Evolutionary conservation across 1,284 basidiomycete genomes (phyloP).

Genomic region (Ustilago xerochloae): DNA sequence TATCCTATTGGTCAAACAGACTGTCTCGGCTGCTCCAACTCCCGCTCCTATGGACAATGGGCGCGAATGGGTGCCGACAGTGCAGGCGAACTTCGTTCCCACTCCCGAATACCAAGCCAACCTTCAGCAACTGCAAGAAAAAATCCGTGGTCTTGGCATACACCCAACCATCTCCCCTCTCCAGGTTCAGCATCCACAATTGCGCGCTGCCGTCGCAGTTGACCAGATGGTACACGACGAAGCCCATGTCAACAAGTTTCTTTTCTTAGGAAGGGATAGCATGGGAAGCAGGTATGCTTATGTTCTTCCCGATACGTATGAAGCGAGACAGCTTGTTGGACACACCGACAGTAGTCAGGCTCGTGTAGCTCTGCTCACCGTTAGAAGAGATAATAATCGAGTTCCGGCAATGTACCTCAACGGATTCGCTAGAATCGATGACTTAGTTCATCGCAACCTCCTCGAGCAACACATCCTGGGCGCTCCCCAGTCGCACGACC

Average conservation of each 20-base stretch:
- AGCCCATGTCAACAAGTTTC: neutral
- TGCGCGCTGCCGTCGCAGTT: neutral
- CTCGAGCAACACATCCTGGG: neutral
- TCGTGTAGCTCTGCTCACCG: neutral
- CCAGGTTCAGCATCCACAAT: neutral
- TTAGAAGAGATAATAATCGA: neutral
- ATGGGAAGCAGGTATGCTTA: neutral
- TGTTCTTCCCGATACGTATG: neutral
- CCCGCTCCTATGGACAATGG: no score
- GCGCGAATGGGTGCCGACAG: neutral
- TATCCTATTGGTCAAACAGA: no score
- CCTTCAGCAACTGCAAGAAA: neutral
- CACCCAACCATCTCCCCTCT: neutral
- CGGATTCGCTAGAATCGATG: neutral
- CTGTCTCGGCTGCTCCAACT: no score
- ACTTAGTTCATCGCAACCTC: neutral
- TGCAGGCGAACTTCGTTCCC: neutral
- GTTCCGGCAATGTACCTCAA: neutral
- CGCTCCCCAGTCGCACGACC: neutral
- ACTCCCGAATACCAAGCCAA: neutral
- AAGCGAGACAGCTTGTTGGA: neutral
- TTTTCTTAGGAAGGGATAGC: neutral
- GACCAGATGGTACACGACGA: neutral
- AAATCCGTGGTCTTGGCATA: neutral
- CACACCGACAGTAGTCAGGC: neutral